Evolutionary conservation across 768 basidiomycete genomes (phyloP).

Genomic region (Gelatoporia subvermispora): DNA sequence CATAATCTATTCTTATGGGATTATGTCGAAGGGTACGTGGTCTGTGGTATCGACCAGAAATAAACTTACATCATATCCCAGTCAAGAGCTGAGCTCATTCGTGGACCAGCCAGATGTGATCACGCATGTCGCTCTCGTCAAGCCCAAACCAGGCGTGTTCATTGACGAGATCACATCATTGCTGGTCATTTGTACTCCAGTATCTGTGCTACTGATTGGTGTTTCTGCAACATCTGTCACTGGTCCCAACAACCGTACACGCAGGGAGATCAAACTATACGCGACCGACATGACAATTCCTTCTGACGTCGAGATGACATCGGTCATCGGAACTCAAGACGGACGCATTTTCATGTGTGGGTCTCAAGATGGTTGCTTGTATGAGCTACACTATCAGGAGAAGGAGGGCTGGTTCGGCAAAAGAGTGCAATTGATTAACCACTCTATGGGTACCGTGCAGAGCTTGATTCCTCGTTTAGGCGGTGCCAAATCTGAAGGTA

Average conservation of each 20-base stretch:
- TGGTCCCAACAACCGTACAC: slow-evolving; percentile 33
- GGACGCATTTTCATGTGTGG: slow-evolving; percentile 93
- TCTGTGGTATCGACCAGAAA: not conserved
- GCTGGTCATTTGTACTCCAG: slow-evolving; percentile 85
- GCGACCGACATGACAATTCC: slow-evolving; percentile 79
- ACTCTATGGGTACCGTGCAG: slow-evolving; percentile 73
- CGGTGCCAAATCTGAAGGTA: slow-evolving; percentile 61
- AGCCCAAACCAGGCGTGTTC: slow-evolving; percentile 81
- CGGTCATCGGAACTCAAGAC: slow-evolving; percentile 70
- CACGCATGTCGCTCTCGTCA: slow-evolving; percentile 81
- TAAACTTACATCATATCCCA: slow-evolving; percentile 22
- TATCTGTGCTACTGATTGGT: slow-evolving; percentile 81
- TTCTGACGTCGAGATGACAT: slow-evolving; percentile 82
- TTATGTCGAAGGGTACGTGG: slow-evolving; percentile 82
- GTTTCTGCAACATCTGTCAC: slow-evolving; percentile 51
- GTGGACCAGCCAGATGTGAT: slow-evolving; percentile 89
- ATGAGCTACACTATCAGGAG: slow-evolving; percentile 89
- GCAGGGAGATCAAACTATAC: slow-evolving; percentile 82
- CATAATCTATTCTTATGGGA: slow-evolving; percentile 96
- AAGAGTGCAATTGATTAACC: slow-evolving; percentile 79
- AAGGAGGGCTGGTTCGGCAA: slow-evolving; percentile 92
- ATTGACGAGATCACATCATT: slow-evolving; percentile 88
- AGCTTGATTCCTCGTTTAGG: slow-evolving; percentile 78
- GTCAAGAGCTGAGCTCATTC: slow-evolving; percentile 90
- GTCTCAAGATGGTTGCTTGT: slow-evolving; percentile 79